Base-by-base conservation (phyloP, 2,329 filamentous ascomycete species). In the Aspergillus quadricinctus region DNA sequence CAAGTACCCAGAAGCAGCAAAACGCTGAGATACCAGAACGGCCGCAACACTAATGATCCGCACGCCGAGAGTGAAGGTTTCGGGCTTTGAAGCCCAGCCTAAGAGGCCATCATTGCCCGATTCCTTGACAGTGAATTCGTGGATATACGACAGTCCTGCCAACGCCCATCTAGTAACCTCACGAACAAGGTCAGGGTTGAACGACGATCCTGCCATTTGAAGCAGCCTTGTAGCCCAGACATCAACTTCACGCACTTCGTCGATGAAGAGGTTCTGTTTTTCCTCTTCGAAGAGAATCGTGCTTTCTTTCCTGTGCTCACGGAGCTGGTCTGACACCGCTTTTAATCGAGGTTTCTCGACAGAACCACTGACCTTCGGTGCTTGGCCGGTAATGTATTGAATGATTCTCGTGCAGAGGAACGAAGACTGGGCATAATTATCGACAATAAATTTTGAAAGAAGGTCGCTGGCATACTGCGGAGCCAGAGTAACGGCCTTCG, bases 191-290 rank as follows among this genome's bases (percentile, higher is more conserved):
- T 50, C 49, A 4, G 66, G 56, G 4, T 67, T 56, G 2, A 72
- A 65, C 3, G 69, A 58, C 8, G 49, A 23, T n/a, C 57, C 46
- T 3, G 62, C 57, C 3, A 79, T 56, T 0, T 62, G 57, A 5
- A 64, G 59, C 29, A 89, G 74, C 2, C 83, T 76, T 17, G 70
- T 71, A 0, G 80, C 75, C 91, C 92, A 97, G n/a, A 85, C 71
- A 19, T 80, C 75, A 3, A 86, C 80, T 71, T 97, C 92, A 49
- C 86, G 80, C 5, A 90, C 83, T 63, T 92, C 87, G 70, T 97
- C 93, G 50, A 93, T 78, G 71, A 90, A 97, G n/a, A 97, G 80
- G 69, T 99, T 99, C 70, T 96, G 92, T 70, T 95, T 92, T 74
- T 99, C 94, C 55, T 91, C 82, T 0, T 83, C 87, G 69, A 99